Evolutionary conservation across 805 yeast genomes (phyloP).

Genomic region (Saccharomycopsis synnaedendra): DNA sequence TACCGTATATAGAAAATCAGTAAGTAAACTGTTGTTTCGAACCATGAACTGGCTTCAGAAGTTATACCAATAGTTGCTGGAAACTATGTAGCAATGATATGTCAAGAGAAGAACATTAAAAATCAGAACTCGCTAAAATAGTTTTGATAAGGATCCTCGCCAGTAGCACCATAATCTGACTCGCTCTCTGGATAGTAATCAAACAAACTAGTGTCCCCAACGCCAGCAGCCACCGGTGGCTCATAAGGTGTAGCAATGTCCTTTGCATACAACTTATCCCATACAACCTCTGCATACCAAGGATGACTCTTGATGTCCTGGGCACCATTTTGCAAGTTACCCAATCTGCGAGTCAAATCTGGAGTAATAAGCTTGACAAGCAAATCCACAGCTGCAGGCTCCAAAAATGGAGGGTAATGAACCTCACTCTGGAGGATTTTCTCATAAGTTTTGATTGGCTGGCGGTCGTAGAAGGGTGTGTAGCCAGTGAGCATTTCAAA

Average conservation of each 20-base stretch:
- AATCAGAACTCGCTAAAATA: constrained; percentile 47
- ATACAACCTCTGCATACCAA: constrained; percentile 87
- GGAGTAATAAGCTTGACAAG: constrained; percentile 65
- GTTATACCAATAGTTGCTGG: too few relatives aligned
- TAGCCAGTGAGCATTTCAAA: constrained; percentile 93
- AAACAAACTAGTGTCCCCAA: constrained; percentile 80
- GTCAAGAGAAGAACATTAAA: not conserved
- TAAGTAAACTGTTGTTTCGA: too few relatives aligned
- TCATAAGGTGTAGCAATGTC: constrained; percentile 94
- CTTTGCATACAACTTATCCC: constrained; percentile 78
- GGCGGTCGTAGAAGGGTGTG: constrained; percentile 87
- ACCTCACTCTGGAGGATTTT: constrained; percentile 76
- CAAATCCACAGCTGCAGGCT: constrained; percentile 68
- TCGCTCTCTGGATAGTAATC: constrained; percentile 80
- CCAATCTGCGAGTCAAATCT: constrained; percentile 74
- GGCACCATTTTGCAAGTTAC: constrained; percentile 77
- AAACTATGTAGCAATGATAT: too few relatives aligned
- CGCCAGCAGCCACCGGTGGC: constrained; percentile 90
- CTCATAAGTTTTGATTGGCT: constrained; percentile 91
- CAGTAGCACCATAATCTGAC: constrained; percentile 66
- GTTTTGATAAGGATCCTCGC: constrained; percentile 62
- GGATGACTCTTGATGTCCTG: constrained; percentile 78
- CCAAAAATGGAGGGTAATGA: constrained; percentile 65
- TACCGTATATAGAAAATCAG: too few relatives aligned
- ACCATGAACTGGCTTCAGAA: too few relatives aligned